Evolutionary conservation across 2,329 filamentous ascomycete genomes (phyloP).

Genomic region (Fusarium sulawesiense): DNA sequence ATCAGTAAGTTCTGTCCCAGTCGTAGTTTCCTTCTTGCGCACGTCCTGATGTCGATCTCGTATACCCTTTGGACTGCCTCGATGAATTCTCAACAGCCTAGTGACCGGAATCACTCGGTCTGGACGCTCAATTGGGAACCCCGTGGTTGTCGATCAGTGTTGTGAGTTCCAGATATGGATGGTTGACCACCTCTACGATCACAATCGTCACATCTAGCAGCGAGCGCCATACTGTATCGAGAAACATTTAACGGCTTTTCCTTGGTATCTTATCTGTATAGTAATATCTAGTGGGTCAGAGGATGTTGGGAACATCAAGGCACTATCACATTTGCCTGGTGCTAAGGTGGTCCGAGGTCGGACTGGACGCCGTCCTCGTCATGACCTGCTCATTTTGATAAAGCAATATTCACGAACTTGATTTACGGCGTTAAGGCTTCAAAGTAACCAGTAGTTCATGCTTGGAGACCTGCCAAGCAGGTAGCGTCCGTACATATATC

Average conservation of each 20-base stretch:
- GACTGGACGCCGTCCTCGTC: background rate
- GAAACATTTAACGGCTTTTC: background rate
- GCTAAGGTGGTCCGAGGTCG: background rate
- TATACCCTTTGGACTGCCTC: background rate
- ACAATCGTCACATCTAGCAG: background rate
- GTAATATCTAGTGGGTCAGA: background rate
- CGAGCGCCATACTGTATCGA: background rate
- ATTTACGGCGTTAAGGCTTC: background rate
- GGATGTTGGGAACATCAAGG: background rate
- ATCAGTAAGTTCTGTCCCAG: background rate
- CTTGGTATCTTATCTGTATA: background rate
- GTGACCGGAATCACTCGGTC: background rate
- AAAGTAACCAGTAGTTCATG: too few species aligned
- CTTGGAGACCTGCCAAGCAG: background rate
- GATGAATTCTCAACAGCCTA: background rate
- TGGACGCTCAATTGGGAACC: background rate
- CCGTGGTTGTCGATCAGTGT: background rate
- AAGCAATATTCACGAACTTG: background rate
- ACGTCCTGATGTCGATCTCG: background rate
- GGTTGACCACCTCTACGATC: background rate
- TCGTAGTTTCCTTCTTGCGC: background rate
- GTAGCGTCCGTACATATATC: constrained; percentile 6
- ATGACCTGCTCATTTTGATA: background rate
- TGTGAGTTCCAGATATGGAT: background rate
- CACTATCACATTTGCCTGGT: background rate